Evolutionary conservation across 805 yeast genomes (phyloP).

Genomic region (Ogataea neopini): DNA sequence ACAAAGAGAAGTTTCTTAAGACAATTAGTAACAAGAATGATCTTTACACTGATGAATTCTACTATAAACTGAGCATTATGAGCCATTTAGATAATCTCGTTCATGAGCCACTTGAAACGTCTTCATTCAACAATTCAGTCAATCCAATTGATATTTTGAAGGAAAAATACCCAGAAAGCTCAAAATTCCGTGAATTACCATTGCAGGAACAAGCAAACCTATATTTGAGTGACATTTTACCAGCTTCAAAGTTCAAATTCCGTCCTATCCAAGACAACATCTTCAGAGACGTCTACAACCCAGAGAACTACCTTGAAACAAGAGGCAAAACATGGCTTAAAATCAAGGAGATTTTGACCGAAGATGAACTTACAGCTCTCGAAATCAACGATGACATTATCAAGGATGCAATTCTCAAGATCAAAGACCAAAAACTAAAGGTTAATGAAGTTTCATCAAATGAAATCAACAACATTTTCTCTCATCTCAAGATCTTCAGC

Average conservation of each 20-base stretch:
- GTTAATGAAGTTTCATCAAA: conserved; percentile 27
- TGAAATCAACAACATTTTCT: conserved; percentile 27
- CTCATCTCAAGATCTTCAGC: conserved; percentile 31
- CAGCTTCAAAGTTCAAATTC: conserved; percentile 26
- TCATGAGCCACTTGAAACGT: conserved; percentile 31
- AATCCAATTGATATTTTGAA: conserved; percentile 27
- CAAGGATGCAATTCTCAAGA: conserved; percentile 20
- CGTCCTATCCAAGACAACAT: conserved; percentile 31
- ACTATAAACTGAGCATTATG: conserved; percentile 28
- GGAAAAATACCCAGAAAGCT: conserved; percentile 17
- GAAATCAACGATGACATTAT: conserved; percentile 28
- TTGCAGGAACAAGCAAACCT: conserved; percentile 19
- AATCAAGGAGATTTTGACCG: conserved; percentile 26
- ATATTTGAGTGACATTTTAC: conserved; percentile 24
- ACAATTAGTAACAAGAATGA: conserved; percentile 25
- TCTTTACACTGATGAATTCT: conserved; percentile 30
- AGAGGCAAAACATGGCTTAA: conserved; percentile 32
- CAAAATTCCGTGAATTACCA: conserved; percentile 17
- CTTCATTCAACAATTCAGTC: conserved; percentile 22
- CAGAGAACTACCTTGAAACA: conserved; percentile 27
- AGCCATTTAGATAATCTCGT: conserved; percentile 33
- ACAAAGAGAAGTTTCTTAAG: conserved; percentile 30
- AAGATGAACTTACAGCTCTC: conserved; percentile 24
- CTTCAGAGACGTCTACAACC: conserved; percentile 33
- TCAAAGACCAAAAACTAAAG: conserved; percentile 24